Evolutionary conservation across 2,329 filamentous ascomycete genomes (phyloP).

Genomic region (Chrysosporium queenslandicum): DNA sequence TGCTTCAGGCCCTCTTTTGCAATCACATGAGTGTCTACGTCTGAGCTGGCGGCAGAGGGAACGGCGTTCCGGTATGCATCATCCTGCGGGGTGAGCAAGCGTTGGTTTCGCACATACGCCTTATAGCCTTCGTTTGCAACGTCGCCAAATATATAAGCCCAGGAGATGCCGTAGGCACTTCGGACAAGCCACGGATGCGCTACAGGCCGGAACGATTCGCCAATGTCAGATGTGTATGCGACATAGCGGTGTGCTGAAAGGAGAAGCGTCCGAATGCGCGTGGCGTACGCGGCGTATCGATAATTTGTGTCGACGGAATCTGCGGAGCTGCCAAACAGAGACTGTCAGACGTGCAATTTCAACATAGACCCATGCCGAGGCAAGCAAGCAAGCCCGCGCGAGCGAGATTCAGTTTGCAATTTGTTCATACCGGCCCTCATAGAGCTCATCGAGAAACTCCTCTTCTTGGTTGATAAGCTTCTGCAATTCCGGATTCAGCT

Average conservation of each 20-base stretch:
- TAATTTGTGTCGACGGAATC: constrained; percentile 76
- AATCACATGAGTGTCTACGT: constrained; percentile 8
- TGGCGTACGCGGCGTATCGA: constrained; percentile 87
- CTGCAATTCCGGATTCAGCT: constrained; percentile 47
- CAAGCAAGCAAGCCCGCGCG: background rate
- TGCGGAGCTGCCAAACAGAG: constrained; percentile 45
- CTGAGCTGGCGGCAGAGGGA: background rate
- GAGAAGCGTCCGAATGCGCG: constrained; percentile 74
- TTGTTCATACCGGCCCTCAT: constrained; percentile 61
- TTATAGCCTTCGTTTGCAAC: constrained; percentile 92
- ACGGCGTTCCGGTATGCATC: constrained; percentile 38
- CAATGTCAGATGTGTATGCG: constrained; percentile 92
- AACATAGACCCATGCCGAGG: background rate
- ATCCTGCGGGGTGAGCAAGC: constrained; percentile 57
- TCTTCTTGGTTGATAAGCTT: constrained; percentile 53
- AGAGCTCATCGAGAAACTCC: constrained; percentile 64
- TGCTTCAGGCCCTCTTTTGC: constrained; percentile 11
- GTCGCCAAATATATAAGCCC: constrained; percentile 85
- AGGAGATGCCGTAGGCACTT: constrained; percentile 79
- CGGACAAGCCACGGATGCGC: constrained; percentile 76
- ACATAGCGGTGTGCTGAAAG: constrained; percentile 89
- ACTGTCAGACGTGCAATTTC: constrained; percentile 6
- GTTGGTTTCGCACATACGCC: constrained; percentile 78
- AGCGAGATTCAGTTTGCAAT: background rate
- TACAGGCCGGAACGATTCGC: constrained; percentile 88